phyloP scores from a whole-genome alignment of 345 rosid species.

The Corchorus olitorius region DNA sequence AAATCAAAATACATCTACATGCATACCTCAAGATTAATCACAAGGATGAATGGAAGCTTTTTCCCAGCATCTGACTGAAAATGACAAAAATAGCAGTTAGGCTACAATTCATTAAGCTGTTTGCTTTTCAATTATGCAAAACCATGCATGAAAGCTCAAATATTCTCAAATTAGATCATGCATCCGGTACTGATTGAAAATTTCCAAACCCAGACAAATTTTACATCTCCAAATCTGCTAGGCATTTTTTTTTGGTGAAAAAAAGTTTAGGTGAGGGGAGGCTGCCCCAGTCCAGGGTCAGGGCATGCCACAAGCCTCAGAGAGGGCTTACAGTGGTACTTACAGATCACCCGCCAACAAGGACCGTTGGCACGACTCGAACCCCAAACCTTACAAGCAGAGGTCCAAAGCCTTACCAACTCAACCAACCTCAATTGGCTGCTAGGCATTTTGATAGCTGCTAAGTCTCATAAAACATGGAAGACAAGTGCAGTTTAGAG shows the following conservation, averaged over 20 bases:
- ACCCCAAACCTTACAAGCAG: too few relatives aligned
- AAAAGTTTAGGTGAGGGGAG: too few relatives aligned
- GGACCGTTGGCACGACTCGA: too few relatives aligned
- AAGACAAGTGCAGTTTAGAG: neutral
- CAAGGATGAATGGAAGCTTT: conserved; percentile 84
- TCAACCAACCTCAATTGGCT: too few relatives aligned
- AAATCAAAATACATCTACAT: conserved; percentile 19
- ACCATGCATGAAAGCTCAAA: conserved; percentile 2
- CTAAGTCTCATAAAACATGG: neutral
- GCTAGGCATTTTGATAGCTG: neutral
- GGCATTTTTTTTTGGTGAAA: too few relatives aligned
- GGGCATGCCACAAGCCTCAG: too few relatives aligned
- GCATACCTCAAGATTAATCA: conserved; percentile 88
- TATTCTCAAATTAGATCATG: neutral
- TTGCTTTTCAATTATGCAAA: neutral
- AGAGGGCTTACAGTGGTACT: too few relatives aligned
- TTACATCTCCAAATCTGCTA: neutral
- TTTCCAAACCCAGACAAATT: neutral
- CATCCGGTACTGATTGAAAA: neutral
- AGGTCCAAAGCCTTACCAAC: too few relatives aligned
- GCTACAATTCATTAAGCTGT: conserved; percentile 12
- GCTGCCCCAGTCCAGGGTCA: too few relatives aligned
- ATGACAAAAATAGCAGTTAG: conserved; percentile 17
- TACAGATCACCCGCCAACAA: too few relatives aligned
- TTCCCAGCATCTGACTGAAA: conserved; percentile 89